These are phyloP conservation scores for Athelia psychrophila DNA, from an alignment of 1,284 basidiomycete species.

Conservation along the genomic window DNA sequence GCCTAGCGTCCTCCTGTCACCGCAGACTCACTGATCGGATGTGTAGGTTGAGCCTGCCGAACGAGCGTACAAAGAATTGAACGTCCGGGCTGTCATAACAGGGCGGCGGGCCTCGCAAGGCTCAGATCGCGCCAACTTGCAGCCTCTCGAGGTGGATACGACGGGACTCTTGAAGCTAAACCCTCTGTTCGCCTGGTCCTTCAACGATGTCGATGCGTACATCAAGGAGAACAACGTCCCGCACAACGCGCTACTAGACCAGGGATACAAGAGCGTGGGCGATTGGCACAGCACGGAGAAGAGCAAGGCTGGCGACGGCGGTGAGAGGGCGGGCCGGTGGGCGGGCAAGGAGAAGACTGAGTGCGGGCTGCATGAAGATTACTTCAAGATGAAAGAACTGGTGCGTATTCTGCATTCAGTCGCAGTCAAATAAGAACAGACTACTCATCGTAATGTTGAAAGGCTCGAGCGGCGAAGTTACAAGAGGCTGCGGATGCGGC, in stretches of 20 bases:
- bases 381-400: slow-evolving; percentile 65
- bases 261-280: slow-evolving; percentile 94
- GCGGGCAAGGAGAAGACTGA: slow-evolving; percentile 90
- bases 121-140: slow-evolving; percentile 77
- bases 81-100: slow-evolving; percentile 89
- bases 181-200: slow-evolving; percentile 90
- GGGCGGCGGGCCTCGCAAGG: slow-evolving; percentile 93
- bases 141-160: slow-evolving; percentile 89
- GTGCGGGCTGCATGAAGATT: slow-evolving; percentile 93
- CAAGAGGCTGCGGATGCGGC: too few relatives aligned
- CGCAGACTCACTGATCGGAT: background rate
- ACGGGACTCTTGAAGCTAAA: slow-evolving; percentile 95
- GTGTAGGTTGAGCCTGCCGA: slow-evolving; percentile 88
- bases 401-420: slow-evolving; percentile 14
- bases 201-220: slow-evolving; percentile 85
- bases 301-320: slow-evolving; percentile 53
- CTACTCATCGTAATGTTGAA: too few relatives aligned
- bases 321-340: slow-evolving; percentile 92
- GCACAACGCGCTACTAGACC: slow-evolving; percentile 83
- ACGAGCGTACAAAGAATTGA: slow-evolving; percentile 81
- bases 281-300: slow-evolving; percentile 95
- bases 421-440: too few relatives aligned
- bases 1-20: background rate
- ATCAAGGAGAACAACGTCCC: slow-evolving; percentile 85
- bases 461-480: too few relatives aligned